A percentile compares a stretch with the other conserved stretches of the same genome.
These are phyloP conservation scores for Saturnispora dispora DNA, from an alignment of 805 yeast genomes.

Conservation along the genomic window DNA sequence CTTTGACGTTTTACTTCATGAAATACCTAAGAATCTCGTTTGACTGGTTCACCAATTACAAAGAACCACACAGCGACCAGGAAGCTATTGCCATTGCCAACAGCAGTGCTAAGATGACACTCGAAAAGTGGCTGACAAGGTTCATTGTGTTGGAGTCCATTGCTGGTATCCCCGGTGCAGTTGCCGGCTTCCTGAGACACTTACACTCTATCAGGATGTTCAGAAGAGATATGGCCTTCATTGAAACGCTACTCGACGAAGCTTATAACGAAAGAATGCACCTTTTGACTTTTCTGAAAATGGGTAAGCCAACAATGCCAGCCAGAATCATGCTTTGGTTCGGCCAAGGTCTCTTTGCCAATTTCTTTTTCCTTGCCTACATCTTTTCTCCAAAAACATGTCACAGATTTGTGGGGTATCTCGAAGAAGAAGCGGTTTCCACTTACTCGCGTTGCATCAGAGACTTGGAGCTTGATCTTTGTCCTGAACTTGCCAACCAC, in stretches of 20 bases:
- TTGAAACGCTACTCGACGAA: slow-evolving; percentile 64
- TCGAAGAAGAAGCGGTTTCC: slow-evolving; percentile 68
- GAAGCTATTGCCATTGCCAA: slow-evolving; percentile 21
- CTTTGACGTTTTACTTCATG: slow-evolving; percentile 41
- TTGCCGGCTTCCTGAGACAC: slow-evolving; percentile 64
- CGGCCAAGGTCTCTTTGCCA: slow-evolving; percentile 67
- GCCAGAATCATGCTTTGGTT: slow-evolving; percentile 44
- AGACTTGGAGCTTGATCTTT: slow-evolving; percentile 40
- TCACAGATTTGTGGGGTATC: slow-evolving; percentile 68
- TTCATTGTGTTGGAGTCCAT: slow-evolving; percentile 58
- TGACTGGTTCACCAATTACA: slow-evolving; percentile 58
- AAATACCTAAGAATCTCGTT: slow-evolving; percentile 39
- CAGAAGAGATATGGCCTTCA: slow-evolving; percentile 63
- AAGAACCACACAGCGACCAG: slow-evolving; percentile 37
- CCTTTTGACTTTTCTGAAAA: slow-evolving; percentile 54
- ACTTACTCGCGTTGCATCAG: slow-evolving; percentile 56
- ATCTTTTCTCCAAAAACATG: slow-evolving; percentile 53
- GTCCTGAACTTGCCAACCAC: slow-evolving; percentile 38
- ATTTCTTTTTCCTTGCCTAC: slow-evolving; percentile 52
- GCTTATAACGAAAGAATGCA: slow-evolving; percentile 78
- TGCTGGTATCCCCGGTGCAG: slow-evolving; percentile 79
- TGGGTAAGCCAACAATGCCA: slow-evolving; percentile 54
- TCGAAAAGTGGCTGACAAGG: slow-evolving; percentile 53
- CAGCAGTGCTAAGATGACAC: slow-evolving; percentile 43
- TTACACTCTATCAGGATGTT: slow-evolving; percentile 53